A percentile compares a stretch with the other conserved stretches of the same genome.
phyloP scores from a whole-genome alignment of 495 filamentous ascomycete genomes.

The Podospora didyma region DNA sequence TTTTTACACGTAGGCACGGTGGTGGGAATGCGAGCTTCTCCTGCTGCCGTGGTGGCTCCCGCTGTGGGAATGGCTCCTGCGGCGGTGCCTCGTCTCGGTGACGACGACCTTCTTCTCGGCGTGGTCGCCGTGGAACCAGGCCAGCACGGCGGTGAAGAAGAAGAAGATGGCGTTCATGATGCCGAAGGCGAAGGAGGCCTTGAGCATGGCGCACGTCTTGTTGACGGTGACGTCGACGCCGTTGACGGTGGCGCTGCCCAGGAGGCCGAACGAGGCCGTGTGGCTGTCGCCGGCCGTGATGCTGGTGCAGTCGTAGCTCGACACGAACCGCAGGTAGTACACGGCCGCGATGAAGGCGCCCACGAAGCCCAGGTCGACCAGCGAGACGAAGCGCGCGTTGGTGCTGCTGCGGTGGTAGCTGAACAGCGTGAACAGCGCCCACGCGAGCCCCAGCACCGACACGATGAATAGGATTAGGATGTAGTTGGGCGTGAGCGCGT shows the following conservation, averaged over 20 bases:
- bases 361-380: slow-evolving; percentile 77
- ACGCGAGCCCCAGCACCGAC: slow-evolving; percentile 72
- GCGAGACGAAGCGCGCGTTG: slow-evolving; percentile 70
- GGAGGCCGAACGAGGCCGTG: slow-evolving; percentile 56
- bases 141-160: slow-evolving; percentile 62
- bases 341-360: slow-evolving; percentile 80
- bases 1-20: slow-evolving; percentile 15
- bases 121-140: slow-evolving; percentile 51
- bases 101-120: background rate
- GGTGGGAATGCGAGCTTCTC: slow-evolving; percentile 14
- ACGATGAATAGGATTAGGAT: slow-evolving; percentile 91
- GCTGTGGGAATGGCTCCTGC: background rate
- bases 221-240: slow-evolving; percentile 49
- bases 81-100: background rate
- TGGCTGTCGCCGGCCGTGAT: slow-evolving; percentile 41
- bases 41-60: slow-evolving; percentile 3
- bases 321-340: slow-evolving; percentile 69
- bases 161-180: slow-evolving; percentile 89
- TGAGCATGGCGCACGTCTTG: slow-evolving; percentile 84
- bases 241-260: slow-evolving; percentile 47
- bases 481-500: slow-evolving; percentile 71
- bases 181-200: slow-evolving; percentile 78
- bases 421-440: slow-evolving; percentile 78
- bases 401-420: slow-evolving; percentile 66
- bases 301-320: slow-evolving; percentile 59